Evolutionary conservation across 257 asterid genomes (phyloP).

Genomic region (Mitragyna speciosa): DNA sequence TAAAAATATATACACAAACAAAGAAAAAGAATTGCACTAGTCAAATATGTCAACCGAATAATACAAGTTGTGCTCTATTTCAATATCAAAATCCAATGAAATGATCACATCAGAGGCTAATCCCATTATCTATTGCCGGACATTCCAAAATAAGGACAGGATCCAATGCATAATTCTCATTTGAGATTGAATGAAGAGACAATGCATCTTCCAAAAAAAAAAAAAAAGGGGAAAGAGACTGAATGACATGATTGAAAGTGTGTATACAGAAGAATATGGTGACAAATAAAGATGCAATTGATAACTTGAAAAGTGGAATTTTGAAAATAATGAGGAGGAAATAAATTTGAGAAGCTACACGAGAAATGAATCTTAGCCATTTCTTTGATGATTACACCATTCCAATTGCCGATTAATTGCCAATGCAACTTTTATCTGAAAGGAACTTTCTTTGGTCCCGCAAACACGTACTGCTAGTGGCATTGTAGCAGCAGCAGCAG

Average conservation of each 20-base stretch:
- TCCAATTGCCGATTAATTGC: slow-evolving; percentile 3
- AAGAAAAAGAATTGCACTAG: not conserved
- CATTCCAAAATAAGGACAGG: not conserved
- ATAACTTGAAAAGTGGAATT: slow-evolving; percentile 71
- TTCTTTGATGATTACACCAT: slow-evolving; percentile 55
- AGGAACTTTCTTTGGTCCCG: slow-evolving; percentile 1
- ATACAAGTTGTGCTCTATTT: not conserved
- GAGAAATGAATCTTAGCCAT: slow-evolving; percentile 45
- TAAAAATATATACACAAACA: not conserved
- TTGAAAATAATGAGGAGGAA: slow-evolving; percentile 54
- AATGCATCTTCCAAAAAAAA: not conserved
- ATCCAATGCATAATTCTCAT: not conserved
- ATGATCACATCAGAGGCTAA: not conserved
- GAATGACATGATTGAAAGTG: not conserved
- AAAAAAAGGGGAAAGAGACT: no score
- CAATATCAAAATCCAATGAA: not conserved
- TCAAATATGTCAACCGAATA: not conserved
- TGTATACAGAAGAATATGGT: not conserved
- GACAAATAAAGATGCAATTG: not conserved
- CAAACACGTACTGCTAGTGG: no score
- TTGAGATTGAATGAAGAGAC: not conserved
- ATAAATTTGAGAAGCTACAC: slow-evolving; percentile 43
- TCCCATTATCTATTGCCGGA: not conserved
- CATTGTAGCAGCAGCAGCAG: no score
- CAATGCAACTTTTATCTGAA: not conserved